These are phyloP conservation scores for Pestalotiopsis sp. DNA, from an alignment of 2,329 filamentous ascomycete genomes.

Conservation along the genomic window DNA sequence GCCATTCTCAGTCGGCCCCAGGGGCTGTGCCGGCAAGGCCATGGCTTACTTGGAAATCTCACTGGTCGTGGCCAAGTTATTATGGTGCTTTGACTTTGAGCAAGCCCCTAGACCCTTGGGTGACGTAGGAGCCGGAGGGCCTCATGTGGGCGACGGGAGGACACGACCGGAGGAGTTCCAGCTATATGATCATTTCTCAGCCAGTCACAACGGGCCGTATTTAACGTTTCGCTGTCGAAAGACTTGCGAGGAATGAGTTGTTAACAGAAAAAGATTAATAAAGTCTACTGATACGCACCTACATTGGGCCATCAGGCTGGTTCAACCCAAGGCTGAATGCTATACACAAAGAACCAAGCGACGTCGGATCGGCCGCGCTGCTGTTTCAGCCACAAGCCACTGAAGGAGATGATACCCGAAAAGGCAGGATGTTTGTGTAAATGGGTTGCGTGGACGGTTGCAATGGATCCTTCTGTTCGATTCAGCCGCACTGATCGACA, in stretches of 20 bases:
- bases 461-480: neutral
- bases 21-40: constrained; percentile 36
- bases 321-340: neutral
- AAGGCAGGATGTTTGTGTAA: neutral
- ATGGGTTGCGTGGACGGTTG: neutral
- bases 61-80: constrained; percentile 21
- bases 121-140: neutral
- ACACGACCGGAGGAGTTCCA: neutral
- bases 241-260: neutral
- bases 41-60: constrained; percentile 24
- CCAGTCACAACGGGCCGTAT: neutral
- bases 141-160: neutral
- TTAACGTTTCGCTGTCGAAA: neutral
- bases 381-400: neutral
- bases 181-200: neutral
- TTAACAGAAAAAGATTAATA: no score
- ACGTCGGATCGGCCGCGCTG: neutral
- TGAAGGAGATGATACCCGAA: neutral
- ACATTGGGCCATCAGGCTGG: no score
- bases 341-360: neutral
- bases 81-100: constrained; percentile 10
- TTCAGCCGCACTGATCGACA: neutral
- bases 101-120: neutral
- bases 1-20: constrained; percentile 37
- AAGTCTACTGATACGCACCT: no score